phyloP scores from a whole-genome alignment of 1,139 yeast genomes.

The Pichia sp. region DNA sequence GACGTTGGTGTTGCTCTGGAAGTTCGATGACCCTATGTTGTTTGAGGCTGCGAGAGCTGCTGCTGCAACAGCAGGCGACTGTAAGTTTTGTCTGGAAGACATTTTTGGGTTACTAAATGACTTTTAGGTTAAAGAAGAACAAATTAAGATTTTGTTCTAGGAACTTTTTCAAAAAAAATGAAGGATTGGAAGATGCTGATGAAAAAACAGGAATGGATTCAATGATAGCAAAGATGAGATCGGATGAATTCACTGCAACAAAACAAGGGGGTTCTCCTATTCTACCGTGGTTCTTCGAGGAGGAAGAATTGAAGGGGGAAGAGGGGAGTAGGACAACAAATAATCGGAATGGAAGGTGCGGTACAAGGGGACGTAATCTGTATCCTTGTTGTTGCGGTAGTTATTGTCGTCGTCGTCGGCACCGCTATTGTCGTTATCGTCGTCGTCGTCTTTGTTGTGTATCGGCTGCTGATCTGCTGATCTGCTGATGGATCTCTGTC shows the following conservation, averaged over 20 bases:
- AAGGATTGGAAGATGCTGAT: neutral
- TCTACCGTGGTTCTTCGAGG: neutral
- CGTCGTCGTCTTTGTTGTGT: too few relatives aligned
- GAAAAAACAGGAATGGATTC: neutral
- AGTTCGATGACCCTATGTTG: constrained; percentile 18
- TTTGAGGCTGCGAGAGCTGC: constrained; percentile 30
- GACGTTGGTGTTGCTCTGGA: constrained; percentile 23
- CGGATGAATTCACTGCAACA: neutral
- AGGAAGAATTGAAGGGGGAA: neutral
- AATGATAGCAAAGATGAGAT: neutral
- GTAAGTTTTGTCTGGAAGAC: constrained; percentile 22
- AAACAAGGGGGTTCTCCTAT: neutral
- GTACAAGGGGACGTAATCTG: neutral
- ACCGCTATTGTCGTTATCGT: too few relatives aligned
- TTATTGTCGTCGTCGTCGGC: too few relatives aligned
- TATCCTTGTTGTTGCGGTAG: neutral
- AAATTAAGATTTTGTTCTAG: too few relatives aligned
- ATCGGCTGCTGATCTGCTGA: neutral
- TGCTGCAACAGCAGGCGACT: constrained; percentile 30
- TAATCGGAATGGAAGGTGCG: neutral
- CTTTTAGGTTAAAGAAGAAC: neutral
- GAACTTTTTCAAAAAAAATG: too few relatives aligned
- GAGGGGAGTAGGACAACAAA: neutral
- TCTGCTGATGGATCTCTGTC: neutral
- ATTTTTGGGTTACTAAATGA: neutral